Conservation (phyloP, 345 rosid genomes). For the Eucalyptus regnans region DNA sequence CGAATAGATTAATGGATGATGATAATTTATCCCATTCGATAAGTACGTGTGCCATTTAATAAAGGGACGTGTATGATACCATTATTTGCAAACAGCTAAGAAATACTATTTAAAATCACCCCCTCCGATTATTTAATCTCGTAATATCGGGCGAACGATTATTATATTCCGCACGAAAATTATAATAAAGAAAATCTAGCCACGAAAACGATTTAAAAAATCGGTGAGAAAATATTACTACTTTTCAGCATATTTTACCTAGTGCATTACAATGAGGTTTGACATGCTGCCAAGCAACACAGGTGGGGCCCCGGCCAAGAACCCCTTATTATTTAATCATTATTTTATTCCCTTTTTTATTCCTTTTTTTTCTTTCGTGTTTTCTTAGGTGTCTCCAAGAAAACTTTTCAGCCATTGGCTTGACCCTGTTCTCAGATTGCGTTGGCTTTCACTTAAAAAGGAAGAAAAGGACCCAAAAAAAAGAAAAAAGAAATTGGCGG, state of each 20-base stretch:
- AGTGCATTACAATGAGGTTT: background rate
- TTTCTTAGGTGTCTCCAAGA: background rate
- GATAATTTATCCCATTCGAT: background rate
- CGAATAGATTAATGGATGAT: background rate
- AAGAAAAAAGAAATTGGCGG: background rate
- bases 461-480: background rate
- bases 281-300: constrained; percentile 14
- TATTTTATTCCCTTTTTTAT: background rate
- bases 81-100: constrained; percentile 6
- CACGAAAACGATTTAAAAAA: background rate
- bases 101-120: background rate
- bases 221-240: background rate
- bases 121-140: background rate
- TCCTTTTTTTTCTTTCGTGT: background rate
- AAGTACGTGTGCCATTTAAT: background rate
- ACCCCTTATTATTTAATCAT: background rate
- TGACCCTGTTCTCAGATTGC: background rate
- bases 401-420: background rate
- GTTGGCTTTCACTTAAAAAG: background rate
- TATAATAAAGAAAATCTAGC: background rate
- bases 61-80: background rate
- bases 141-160: background rate
- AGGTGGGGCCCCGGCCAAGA: background rate
- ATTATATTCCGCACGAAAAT: background rate
- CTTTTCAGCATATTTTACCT: background rate